Percentiles rank a stretch among this genome's conserved stretches.
phyloP scores from a whole-genome alignment of 495 filamentous ascomycete species.

The Thozetella sp. region DNA sequence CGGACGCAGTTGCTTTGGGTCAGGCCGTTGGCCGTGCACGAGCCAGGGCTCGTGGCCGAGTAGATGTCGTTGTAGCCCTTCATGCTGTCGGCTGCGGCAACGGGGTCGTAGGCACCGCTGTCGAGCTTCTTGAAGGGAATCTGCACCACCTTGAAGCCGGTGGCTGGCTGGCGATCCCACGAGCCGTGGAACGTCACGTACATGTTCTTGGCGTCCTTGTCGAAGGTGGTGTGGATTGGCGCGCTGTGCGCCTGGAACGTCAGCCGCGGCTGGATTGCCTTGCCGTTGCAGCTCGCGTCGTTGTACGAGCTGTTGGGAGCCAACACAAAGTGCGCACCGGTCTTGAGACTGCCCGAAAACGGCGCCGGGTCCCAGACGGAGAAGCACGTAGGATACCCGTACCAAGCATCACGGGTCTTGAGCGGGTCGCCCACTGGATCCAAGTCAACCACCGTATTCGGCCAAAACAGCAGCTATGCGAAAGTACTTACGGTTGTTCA shows the following conservation, averaged over 20 bases:
- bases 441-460: neutral
- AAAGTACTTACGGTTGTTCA: slow-evolving; percentile 62
- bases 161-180: slow-evolving; percentile 50
- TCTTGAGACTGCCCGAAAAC: slow-evolving; percentile 44
- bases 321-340: slow-evolving; percentile 52
- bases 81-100: slow-evolving; percentile 31
- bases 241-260: slow-evolving; percentile 61
- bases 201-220: slow-evolving; percentile 48
- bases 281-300: slow-evolving; percentile 48
- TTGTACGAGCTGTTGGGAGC: slow-evolving; percentile 45
- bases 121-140: slow-evolving; percentile 33
- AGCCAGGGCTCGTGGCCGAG: slow-evolving; percentile 25
- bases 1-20: slow-evolving; percentile 38
- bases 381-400: slow-evolving; percentile 73
- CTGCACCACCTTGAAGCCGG: slow-evolving; percentile 39
- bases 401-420: slow-evolving; percentile 42
- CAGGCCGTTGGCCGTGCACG: slow-evolving; percentile 38
- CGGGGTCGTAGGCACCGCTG: slow-evolving; percentile 35
- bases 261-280: slow-evolving; percentile 45
- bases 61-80: slow-evolving; percentile 38
- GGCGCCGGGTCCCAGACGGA: slow-evolving; percentile 57
- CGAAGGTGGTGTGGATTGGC: slow-evolving; percentile 53
- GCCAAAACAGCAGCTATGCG: neutral
- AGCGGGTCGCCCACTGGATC: slow-evolving; percentile 34
- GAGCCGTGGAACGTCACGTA: slow-evolving; percentile 64